Base-by-base conservation (phyloP, 441 rosid genomes). In the Geranium incanum region DNA sequence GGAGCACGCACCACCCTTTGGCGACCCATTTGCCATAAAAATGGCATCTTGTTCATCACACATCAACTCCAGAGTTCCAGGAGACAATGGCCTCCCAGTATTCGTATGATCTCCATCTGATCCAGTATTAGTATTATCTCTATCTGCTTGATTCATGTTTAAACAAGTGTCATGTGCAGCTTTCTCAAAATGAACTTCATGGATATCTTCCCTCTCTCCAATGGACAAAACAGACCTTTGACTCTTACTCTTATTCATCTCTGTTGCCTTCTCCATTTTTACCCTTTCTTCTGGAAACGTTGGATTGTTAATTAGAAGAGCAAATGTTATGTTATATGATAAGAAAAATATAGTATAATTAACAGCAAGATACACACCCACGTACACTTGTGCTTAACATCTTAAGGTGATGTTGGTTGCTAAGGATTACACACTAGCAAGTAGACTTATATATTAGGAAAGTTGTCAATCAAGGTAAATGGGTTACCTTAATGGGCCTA, bases 41-140 rank as follows among this genome's bases (percentile, higher is more conserved):
- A 75, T 57, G 5, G 76, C 65, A 70, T 79, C 84, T 68, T 81
- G 70, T 70, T 85, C 89, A 78, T 84, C 83, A 73, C 89, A 90
- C 93, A 89, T 81, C 82, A 89, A 79, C 66, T 87, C 86, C 2
- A 85, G 83, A 37, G 88, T 88, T 75, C 79, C 87, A 62, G 92
- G 90, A 69, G 92, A 89, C 69, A 77, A 1, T 36, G 86, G 83
- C 74, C 70, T 79, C 76, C 81, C 82, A 62, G 77, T 75, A 69
- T 69, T 78, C 72, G 79, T 21, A 71, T 72, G 77, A 69, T 57
- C 71, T 45, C 52, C 72, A 82, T 74, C 71, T 59, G 77, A 67
- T 16, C 68, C 73, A 71, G 74, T 79, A 72, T 59, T 67, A 41
- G 71, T 75, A 73, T 76, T 73, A 68, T 78, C 77, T 48, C 37